Evolutionary conservation across 148 eudicot genomes (phyloP).

Genomic region (Silene conica): DNA sequence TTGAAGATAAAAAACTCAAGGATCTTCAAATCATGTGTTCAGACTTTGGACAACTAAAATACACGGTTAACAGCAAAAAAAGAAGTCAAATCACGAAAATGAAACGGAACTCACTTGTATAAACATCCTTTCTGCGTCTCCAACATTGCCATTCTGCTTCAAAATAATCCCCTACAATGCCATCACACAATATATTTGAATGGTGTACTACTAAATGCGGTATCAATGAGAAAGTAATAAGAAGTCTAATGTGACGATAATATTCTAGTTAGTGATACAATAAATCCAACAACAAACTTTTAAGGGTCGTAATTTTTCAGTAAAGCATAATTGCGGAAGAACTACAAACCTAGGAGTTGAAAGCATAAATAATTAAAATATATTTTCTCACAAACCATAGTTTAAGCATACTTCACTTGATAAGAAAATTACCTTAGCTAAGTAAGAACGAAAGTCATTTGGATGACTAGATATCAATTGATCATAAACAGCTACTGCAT

Average conservation of each 20-base stretch:
- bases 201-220: not conserved
- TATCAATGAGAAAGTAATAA: not conserved
- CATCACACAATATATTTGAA: conserved; percentile 11
- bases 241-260: not conserved
- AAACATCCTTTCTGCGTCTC: conserved; percentile 96
- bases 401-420: not conserved
- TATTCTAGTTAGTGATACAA: not conserved
- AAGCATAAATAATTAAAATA: too few species aligned
- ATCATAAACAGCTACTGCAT: conserved; percentile 87
- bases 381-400: not conserved
- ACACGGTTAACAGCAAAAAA: not conserved
- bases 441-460: conserved; percentile 79
- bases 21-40: not conserved
- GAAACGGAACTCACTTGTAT: conserved; percentile 62
- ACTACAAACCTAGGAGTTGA: not conserved
- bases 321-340: not conserved
- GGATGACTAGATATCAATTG: conserved; percentile 76
- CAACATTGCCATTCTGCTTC: conserved; percentile 74
- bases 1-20: not conserved
- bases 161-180: conserved; percentile 78
- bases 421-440: conserved; percentile 66
- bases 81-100: not conserved
- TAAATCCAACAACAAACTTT: conserved; percentile 3
- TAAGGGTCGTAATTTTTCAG: not conserved
- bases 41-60: not conserved